phyloP scores from a whole-genome alignment of 1,284 basidiomycete species.

The Ceratorhiza oryzae-sativae region DNA sequence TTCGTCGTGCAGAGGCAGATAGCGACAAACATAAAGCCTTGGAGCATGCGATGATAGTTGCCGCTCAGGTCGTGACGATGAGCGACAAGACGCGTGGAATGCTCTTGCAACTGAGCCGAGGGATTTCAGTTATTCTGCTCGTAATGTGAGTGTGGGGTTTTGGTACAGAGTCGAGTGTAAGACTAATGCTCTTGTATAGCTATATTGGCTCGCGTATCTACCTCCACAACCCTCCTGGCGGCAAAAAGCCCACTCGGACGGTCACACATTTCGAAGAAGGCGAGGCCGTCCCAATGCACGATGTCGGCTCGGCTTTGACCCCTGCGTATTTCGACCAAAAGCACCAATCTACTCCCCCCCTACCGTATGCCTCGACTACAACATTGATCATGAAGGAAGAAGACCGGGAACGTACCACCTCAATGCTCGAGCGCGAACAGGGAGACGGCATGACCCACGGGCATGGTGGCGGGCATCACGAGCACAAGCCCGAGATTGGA shows the following conservation, averaged over 20 bases:
- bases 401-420: neutral
- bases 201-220: constrained; percentile 40
- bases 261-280: constrained; percentile 10
- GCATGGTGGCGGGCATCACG: constrained; percentile 4
- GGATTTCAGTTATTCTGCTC: constrained; percentile 39
- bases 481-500: constrained; percentile 34
- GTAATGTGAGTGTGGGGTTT: constrained; percentile 41
- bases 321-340: constrained; percentile 23
- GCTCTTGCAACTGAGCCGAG: constrained; percentile 30
- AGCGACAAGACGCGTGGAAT: constrained; percentile 25
- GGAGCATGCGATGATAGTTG: constrained; percentile 3
- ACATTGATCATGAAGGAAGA: constrained; percentile 12
- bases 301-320: constrained; percentile 16
- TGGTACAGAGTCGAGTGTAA: no score
- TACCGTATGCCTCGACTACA: neutral
- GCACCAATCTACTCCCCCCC: constrained; percentile 8
- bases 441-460: neutral
- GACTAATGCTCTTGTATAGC: no score
- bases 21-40: neutral
- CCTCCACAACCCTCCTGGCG: constrained; percentile 41
- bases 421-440: constrained; percentile 5
- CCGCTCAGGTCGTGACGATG: constrained; percentile 21
- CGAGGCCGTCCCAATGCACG: constrained; percentile 18
- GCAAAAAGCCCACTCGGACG: neutral
- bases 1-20: neutral